Conservation (phyloP, 139 green algal genomes). For the Closterium sp. region DNA sequence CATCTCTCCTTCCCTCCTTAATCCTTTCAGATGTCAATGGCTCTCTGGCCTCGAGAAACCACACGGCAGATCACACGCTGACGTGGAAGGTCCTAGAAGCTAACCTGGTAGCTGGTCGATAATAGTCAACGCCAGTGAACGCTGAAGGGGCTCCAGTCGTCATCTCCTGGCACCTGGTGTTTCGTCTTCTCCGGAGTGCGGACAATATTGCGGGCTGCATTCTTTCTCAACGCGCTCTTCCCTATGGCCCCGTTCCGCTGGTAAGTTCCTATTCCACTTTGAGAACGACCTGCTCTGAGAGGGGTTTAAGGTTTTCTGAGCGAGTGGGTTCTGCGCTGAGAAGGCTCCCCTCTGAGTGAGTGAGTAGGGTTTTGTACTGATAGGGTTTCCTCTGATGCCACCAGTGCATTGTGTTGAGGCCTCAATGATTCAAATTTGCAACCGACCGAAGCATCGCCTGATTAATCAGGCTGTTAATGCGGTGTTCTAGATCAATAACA, state of each 20-base stretch:
- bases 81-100: not conserved
- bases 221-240: not conserved
- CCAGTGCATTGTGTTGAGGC: not conserved
- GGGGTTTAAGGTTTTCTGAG: too few relatives aligned
- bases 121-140: not conserved
- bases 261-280: not conserved
- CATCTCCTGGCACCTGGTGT: not conserved
- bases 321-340: too few relatives aligned
- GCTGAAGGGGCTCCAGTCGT: not conserved
- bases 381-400: not conserved
- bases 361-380: not conserved
- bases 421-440: not conserved
- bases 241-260: too few relatives aligned
- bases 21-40: not conserved
- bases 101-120: not conserved
- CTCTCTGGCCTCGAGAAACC: not conserved
- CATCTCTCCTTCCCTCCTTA: not conserved
- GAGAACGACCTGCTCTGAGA: not conserved
- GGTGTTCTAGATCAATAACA: not conserved
- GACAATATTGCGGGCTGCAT: too few relatives aligned
- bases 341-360: too few relatives aligned
- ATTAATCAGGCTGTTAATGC: not conserved
- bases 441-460: not conserved
- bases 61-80: not conserved
- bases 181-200: too few relatives aligned